Evolutionary conservation across 2,329 filamentous ascomycete species (phyloP).

Genomic region (Colletotrichum acutatum): DNA sequence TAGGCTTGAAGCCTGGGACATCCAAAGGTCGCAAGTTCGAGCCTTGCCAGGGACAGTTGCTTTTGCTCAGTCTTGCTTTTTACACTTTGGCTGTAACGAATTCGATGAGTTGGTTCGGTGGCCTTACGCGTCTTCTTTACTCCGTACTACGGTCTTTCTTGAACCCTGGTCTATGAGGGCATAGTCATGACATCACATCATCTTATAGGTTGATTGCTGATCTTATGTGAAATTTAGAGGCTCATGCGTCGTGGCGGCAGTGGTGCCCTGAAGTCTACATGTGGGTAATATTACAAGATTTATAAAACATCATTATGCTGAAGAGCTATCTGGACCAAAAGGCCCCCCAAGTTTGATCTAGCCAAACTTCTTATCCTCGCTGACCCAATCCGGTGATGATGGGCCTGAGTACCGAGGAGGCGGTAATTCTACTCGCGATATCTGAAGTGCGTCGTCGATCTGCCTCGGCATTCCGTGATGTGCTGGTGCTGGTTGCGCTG

Average conservation of each 20-base stretch:
- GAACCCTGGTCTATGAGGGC: not conserved
- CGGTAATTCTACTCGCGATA: constrained; percentile 33
- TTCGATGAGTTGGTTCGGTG: not conserved
- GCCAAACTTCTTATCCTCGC: constrained; percentile 30
- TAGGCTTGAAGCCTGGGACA: not conserved
- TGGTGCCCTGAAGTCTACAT: constrained; percentile 21
- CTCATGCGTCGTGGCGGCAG: constrained; percentile 13
- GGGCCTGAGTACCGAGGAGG: constrained; percentile 28
- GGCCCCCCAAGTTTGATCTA: not conserved
- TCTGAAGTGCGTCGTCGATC: constrained; percentile 30
- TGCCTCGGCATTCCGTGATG: constrained; percentile 24
- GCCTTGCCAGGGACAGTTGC: constrained; percentile 26
- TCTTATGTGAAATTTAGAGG: not conserved
- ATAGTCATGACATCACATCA: not conserved
- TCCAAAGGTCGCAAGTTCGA: constrained; percentile 36
- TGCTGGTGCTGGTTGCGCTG: constrained; percentile 6
- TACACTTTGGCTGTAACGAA: not conserved
- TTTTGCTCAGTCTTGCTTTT: not conserved
- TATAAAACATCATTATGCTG: constrained; percentile 30
- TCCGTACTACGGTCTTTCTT: too few relatives aligned
- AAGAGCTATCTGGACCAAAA: constrained; percentile 28
- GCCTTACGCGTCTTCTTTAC: not conserved
- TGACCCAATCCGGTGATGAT: constrained; percentile 17
- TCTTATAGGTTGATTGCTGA: not conserved
- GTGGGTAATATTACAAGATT: constrained; percentile 23